Evolutionary conservation across 2,329 filamentous ascomycete species (phyloP).

Genomic region (Amphichorda felina): DNA sequence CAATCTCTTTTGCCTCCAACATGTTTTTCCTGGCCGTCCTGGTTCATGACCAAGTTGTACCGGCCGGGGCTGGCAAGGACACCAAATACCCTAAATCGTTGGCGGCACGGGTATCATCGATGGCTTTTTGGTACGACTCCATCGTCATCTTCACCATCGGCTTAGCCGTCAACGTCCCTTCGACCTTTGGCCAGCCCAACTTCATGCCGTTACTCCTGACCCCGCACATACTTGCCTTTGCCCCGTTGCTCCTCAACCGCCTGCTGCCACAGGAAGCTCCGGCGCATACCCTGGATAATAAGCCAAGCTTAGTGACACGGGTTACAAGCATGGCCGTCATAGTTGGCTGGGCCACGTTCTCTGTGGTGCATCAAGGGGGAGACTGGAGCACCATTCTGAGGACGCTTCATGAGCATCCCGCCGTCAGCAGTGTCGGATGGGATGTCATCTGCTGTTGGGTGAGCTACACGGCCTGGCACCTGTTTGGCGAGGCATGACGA

Average conservation of each 20-base stretch:
- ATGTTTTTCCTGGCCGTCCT: slow-evolving; percentile 12
- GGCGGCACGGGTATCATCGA: not conserved
- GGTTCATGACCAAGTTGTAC: slow-evolving; percentile 3
- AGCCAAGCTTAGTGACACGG: slow-evolving; percentile 5
- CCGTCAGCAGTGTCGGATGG: slow-evolving; percentile 13
- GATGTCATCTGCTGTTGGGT: slow-evolving; percentile 15
- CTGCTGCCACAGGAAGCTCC: not conserved
- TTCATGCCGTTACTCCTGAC: slow-evolving; percentile 6
- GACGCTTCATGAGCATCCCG: slow-evolving; percentile 12
- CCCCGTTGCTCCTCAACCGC: slow-evolving; percentile 7
- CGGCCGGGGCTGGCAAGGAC: not conserved
- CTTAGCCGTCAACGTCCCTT: not conserved
- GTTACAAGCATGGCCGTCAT: slow-evolving; percentile 4
- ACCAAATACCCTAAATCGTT: not conserved
- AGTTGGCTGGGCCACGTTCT: slow-evolving; percentile 2
- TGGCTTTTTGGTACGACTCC: slow-evolving; percentile 1
- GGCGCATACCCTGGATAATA: not conserved
- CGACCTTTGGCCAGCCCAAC: not conserved
- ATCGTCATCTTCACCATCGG: not conserved
- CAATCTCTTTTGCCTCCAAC: slow-evolving; percentile 14
- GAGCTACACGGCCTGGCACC: slow-evolving; percentile 8
- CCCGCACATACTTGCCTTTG: slow-evolving; percentile 13
- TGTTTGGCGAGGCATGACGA: not conserved
- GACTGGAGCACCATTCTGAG: slow-evolving; percentile 2
- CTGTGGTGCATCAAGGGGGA: slow-evolving; percentile 1